Percentiles rank a stretch among this genome's conserved stretches.
Evolutionary conservation across 257 asterid species (phyloP).

Genomic region (Ilex aquifolium): DNA sequence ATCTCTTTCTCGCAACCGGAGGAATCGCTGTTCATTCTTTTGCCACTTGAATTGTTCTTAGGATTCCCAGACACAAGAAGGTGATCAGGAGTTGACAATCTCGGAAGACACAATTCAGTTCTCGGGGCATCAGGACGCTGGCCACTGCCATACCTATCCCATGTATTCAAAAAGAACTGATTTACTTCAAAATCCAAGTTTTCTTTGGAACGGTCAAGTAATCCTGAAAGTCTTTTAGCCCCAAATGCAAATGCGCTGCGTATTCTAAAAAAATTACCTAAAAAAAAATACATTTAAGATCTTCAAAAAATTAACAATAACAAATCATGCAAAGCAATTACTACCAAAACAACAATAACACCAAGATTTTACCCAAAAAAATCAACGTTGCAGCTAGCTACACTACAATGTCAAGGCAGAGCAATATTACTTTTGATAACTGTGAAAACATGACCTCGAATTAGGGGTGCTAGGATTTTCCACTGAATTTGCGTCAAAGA

Average conservation of each 20-base stretch:
- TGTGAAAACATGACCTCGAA: too few species aligned
- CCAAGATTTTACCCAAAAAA: too few species aligned
- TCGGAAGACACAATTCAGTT: slow-evolving; percentile 30
- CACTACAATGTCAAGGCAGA: too few species aligned
- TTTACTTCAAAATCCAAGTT: slow-evolving; percentile 54
- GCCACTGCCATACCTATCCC: slow-evolving; percentile 91
- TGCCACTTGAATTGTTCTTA: slow-evolving; percentile 23
- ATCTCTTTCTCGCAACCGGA: slow-evolving; percentile 24
- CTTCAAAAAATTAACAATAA: too few species aligned
- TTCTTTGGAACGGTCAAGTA: slow-evolving; percentile 68
- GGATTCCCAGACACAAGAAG: slow-evolving; percentile 34
- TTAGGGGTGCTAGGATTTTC: too few species aligned
- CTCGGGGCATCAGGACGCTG: slow-evolving; percentile 85
- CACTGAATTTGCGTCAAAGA: too few species aligned
- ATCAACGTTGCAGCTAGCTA: too few species aligned
- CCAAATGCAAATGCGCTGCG: slow-evolving; percentile 96
- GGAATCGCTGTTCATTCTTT: slow-evolving; percentile 33
- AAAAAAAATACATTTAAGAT: slow-evolving; percentile 9
- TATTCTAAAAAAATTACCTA: slow-evolving; percentile 86
- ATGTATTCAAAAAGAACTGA: slow-evolving; percentile 83
- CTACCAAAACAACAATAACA: too few species aligned
- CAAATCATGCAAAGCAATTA: too few species aligned
- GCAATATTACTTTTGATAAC: too few species aligned
- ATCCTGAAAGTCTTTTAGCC: slow-evolving; percentile 72
- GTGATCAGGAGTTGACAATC: slow-evolving; percentile 41